Evolutionary conservation across 139 green algal genomes (phyloP).

Genomic region (Chlamydomonas applanata): DNA sequence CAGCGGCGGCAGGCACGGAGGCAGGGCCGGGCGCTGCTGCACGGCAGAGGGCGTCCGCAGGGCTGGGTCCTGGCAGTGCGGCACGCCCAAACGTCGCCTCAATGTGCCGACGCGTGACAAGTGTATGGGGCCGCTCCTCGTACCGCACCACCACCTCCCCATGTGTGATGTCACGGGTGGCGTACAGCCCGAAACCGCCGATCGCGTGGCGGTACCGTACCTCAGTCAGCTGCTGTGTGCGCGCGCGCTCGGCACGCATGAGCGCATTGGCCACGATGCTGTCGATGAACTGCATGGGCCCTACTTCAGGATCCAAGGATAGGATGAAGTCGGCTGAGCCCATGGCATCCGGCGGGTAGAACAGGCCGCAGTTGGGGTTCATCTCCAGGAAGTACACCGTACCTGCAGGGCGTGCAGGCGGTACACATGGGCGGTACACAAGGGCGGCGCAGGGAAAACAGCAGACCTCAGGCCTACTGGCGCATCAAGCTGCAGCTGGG

Average conservation of each 20-base stretch:
- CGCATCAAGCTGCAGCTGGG: too few species aligned
- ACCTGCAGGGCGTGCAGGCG: constrained; percentile 1
- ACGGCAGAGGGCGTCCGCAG: too few species aligned
- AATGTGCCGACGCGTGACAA: neutral
- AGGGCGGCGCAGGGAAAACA: neutral
- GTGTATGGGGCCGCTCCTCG: neutral
- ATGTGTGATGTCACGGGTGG: neutral
- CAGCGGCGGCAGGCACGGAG: too few species aligned
- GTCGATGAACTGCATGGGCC: constrained; percentile 7
- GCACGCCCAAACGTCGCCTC: too few species aligned
- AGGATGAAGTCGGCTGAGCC: constrained; percentile 34
- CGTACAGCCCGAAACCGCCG: constrained; percentile 13
- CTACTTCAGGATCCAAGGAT: constrained; percentile 4
- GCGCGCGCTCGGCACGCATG: neutral
- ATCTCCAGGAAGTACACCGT: constrained; percentile 32
- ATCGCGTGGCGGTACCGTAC: neutral
- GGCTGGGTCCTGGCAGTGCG: too few species aligned
- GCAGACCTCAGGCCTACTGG: too few species aligned
- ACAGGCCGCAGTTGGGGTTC: constrained; percentile 34
- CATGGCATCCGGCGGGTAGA: constrained; percentile 24
- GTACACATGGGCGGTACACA: too few species aligned
- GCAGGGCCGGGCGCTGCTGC: too few species aligned
- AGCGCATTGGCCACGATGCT: neutral
- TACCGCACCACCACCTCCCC: constrained; percentile 6
- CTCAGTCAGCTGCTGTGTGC: neutral